These are phyloP conservation scores for Populus hybrid DNA, from an alignment of 441 rosid species.

Conservation along the genomic window DNA sequence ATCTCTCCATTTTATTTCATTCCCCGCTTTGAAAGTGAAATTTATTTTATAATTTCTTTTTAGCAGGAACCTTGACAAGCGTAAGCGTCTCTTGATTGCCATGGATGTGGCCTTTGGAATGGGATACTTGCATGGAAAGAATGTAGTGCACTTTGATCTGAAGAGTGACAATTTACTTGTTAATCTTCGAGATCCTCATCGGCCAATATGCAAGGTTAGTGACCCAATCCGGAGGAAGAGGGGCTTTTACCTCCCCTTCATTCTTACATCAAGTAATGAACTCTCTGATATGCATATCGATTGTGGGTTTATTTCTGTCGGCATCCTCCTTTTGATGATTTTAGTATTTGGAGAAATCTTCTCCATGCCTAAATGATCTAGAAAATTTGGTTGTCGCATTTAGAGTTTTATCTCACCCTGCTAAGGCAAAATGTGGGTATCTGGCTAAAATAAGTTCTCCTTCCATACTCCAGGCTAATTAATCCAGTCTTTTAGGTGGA, in stretches of 20 bases:
- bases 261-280: not conserved
- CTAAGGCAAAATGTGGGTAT: not conserved
- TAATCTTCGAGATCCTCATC: slow-evolving; percentile 75
- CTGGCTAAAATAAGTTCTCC: not conserved
- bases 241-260: not conserved
- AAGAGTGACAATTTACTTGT: slow-evolving; percentile 78
- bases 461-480: not conserved
- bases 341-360: not conserved
- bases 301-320: not conserved
- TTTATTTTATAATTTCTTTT: slow-evolving; percentile 8
- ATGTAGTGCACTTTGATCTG: slow-evolving; percentile 69
- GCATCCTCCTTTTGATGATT: not conserved
- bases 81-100: slow-evolving; percentile 58
- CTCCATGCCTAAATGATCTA: not conserved
- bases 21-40: not conserved
- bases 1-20: not conserved
- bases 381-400: not conserved
- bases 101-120: slow-evolving; percentile 81
- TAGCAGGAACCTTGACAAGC: slow-evolving; percentile 53
- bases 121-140: slow-evolving; percentile 75
- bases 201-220: slow-evolving; percentile 76
- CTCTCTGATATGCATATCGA: not conserved
- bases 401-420: not conserved
- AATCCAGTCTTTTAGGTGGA: not conserved
- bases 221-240: not conserved